phyloP scores from a whole-genome alignment of 805 yeast species.

The Starmera pachycereana region DNA sequence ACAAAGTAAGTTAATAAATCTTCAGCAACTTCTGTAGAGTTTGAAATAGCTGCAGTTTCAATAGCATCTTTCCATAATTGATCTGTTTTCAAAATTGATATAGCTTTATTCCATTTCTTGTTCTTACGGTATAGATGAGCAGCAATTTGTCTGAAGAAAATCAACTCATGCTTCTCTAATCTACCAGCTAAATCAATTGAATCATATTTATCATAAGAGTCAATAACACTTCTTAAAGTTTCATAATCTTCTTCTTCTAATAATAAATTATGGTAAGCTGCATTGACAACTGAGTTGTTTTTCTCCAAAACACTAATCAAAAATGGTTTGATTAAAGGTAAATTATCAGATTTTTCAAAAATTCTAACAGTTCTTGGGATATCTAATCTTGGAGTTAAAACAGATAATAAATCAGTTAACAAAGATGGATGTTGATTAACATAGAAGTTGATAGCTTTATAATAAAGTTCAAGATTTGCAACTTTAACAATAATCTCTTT shows the following conservation, averaged over 20 bases:
- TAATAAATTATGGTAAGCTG: conserved; percentile 89
- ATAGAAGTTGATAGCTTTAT: conserved; percentile 94
- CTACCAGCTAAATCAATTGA: conserved; percentile 86
- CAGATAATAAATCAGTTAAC: conserved; percentile 76
- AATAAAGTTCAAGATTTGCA: conserved; percentile 90
- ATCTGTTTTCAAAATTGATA: conserved; percentile 81
- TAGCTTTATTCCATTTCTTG: conserved; percentile 87
- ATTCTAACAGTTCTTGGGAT: conserved; percentile 90
- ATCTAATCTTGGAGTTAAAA: conserved; percentile 80
- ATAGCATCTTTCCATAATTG: conserved; percentile 93
- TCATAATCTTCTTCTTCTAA: conserved; percentile 96
- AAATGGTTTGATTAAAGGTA: conserved; percentile 94
- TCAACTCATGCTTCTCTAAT: conserved; percentile 80
- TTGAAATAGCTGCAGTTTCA: conserved; percentile 80
- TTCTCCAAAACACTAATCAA: conserved; percentile 83
- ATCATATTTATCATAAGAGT: conserved; percentile 84
- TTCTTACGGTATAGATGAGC: conserved; percentile 90
- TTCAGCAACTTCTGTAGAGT: conserved; percentile 71
- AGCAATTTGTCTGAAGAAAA: conserved; percentile 93
- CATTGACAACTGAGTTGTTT: conserved; percentile 84
- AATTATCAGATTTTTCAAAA: conserved; percentile 89
- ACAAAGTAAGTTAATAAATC: conserved; percentile 87
- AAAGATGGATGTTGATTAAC: conserved; percentile 86
- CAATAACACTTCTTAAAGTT: conserved; percentile 79
- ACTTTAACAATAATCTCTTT: conserved; percentile 93